These are phyloP conservation scores for Podospora didyma DNA, from an alignment of 495 filamentous ascomycete species.

Conservation along the genomic window DNA sequence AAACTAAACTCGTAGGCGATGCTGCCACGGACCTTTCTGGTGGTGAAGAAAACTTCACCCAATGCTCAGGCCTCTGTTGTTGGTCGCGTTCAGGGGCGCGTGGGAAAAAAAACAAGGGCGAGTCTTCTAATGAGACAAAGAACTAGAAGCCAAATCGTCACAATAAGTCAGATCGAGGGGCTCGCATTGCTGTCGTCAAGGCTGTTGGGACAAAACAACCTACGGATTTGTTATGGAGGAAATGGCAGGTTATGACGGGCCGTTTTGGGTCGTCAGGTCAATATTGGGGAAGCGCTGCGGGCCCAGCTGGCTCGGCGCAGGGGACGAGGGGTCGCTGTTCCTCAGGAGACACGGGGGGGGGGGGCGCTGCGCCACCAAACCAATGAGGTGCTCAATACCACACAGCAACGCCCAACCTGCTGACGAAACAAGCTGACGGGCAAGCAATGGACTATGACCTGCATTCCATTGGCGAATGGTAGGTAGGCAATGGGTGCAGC, in stretches of 20 bases:
- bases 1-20: not conserved
- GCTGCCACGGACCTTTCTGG: not conserved
- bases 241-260: constrained; percentile 1
- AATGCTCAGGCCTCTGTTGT: not conserved
- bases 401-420: not conserved
- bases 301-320: constrained; percentile 9
- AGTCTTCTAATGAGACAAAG: not conserved
- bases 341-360: constrained; percentile 26
- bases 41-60: constrained; percentile 3
- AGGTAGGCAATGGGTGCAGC: not conserved
- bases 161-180: not conserved
- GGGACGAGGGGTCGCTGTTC: constrained; percentile 25
- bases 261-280: constrained; percentile 14
- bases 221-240: constrained; percentile 24
- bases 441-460: not conserved
- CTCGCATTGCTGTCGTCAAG: constrained; percentile 12
- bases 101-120: not conserved
- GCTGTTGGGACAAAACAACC: constrained; percentile 13
- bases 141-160: constrained; percentile 1
- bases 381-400: constrained; percentile 10
- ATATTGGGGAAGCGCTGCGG: constrained; percentile 12
- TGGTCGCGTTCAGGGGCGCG: not conserved
- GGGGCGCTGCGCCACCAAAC: constrained; percentile 7
- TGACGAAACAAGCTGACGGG: constrained; percentile 1
- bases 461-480: no score